phyloP scores from a whole-genome alignment of 768 basidiomycete genomes.

The Lactarius sp. region DNA sequence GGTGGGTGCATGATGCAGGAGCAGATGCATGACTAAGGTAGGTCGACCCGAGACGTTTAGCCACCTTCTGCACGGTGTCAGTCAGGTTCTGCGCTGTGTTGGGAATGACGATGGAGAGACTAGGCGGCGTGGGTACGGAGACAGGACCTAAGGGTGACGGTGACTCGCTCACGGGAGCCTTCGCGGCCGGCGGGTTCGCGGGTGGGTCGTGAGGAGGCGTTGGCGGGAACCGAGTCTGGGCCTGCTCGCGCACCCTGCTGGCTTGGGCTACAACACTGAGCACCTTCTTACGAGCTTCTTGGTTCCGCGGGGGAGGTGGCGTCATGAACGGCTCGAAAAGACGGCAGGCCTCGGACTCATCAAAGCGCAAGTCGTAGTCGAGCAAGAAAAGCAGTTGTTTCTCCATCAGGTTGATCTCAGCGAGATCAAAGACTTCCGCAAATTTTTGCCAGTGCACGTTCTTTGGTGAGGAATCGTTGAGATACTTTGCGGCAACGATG shows the following conservation, averaged over 20 bases:
- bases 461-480: conserved; percentile 94
- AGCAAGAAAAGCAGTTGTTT: conserved; percentile 89
- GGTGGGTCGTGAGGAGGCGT: conserved; percentile 38
- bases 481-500: conserved; percentile 94
- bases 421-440: conserved; percentile 65
- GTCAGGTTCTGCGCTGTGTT: conserved; percentile 35
- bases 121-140: conserved; percentile 9
- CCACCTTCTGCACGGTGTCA: conserved; percentile 54
- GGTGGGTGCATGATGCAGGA: conserved; percentile 15
- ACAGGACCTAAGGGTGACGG: not conserved
- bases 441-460: conserved; percentile 91
- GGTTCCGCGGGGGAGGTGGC: conserved; percentile 20
- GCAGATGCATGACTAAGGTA: conserved; percentile 32
- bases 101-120: conserved; percentile 27
- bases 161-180: conserved; percentile 1
- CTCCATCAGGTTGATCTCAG: conserved; percentile 95
- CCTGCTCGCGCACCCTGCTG: conserved; percentile 47
- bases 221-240: conserved; percentile 39
- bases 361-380: conserved; percentile 88
- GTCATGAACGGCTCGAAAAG: conserved; percentile 68
- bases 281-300: conserved; percentile 48
- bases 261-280: conserved; percentile 53
- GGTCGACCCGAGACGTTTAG: conserved; percentile 48
- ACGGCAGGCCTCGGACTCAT: conserved; percentile 66
- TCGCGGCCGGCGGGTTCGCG: conserved; percentile 26